Base-by-base conservation (phyloP, 2,329 filamentous ascomycete species). In the Bimuria novae-zelandiae region DNA sequence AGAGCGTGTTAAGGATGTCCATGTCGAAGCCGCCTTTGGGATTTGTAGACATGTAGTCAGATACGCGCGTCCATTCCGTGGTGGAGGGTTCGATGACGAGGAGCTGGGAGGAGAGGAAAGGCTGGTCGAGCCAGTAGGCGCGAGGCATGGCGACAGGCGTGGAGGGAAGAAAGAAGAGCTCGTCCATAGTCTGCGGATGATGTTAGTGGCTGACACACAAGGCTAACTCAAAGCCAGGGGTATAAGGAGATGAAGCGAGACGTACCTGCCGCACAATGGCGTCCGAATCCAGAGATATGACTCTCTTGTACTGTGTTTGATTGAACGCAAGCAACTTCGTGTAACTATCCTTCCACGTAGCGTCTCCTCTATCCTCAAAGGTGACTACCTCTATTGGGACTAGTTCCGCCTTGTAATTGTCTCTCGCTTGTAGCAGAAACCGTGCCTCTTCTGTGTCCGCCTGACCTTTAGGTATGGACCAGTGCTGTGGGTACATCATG, bases 271-370 rank as follows among this genome's bases (percentile, higher is more conserved):
- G 75, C 3, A 89, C 70, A 0, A 80, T 80, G 7, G 81, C 76
- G 61, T 89, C 86, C 3, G 84, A 86, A 63, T 89, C 81, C 23
- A 83, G 69, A 47, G 77, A 74, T 21, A 84, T 72, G 3, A 83
- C 73, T 5, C 81, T 75, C 12, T 77, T 71, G 58, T 87, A 88
- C 37, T 84, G 75, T 0, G 82, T 83, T 49, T 86, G 82, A 50
- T 85, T 85, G 64, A 88, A 88, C 1, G 84, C 83, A 2, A 86
- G 76, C n/a, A 88, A 77, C 64, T 89, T 89, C 12, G 83, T 85
- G 61, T 82, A 84, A 4, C 82, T 84, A 21, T 81, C 79, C 41
- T 82, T 79, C 84, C 84, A 87, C 0, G 83, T 82, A 16, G 72
- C 76, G 58, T 69, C 59, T 19, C 54, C 56, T n/a, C 36, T 19